Conservation (phyloP, 208 protist species). For the Acanthamoeba culbertsoni region DNA sequence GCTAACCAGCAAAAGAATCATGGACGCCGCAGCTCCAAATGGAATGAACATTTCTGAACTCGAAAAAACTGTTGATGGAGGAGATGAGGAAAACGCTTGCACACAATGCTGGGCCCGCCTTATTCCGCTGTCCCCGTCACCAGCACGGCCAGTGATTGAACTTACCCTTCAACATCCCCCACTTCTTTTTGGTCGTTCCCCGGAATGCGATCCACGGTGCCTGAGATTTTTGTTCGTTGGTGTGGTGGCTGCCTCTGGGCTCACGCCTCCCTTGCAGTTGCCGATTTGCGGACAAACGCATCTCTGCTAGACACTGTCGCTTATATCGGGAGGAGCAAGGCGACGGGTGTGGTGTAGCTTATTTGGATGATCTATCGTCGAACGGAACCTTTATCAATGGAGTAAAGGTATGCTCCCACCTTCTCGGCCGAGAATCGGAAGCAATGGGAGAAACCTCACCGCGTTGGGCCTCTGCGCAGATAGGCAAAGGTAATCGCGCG, state of each 20-base stretch:
- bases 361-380: background rate
- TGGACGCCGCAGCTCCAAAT: too few relatives aligned
- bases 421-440: background rate
- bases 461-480: background rate
- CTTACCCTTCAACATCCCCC: background rate
- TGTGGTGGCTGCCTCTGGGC: background rate
- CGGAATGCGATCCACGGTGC: background rate
- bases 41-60: too few relatives aligned
- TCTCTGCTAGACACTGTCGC: background rate
- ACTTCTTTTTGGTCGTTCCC: background rate
- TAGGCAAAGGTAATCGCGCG: constrained; percentile 19
- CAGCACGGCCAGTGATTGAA: too few relatives aligned
- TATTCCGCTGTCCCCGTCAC: too few relatives aligned
- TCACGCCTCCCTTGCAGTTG: background rate
- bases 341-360: background rate
- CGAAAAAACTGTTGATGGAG: too few relatives aligned
- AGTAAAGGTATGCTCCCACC: background rate
- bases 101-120: too few relatives aligned
- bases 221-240: background rate
- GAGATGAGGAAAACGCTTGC: too few relatives aligned
- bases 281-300: constrained; percentile 24
- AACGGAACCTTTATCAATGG: constrained; percentile 55
- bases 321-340: background rate
- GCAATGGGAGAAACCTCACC: background rate
- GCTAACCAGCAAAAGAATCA: too few relatives aligned